Evolutionary conservation across 495 filamentous ascomycete species (phyloP).

Genomic region (Apodospora peruviana): DNA sequence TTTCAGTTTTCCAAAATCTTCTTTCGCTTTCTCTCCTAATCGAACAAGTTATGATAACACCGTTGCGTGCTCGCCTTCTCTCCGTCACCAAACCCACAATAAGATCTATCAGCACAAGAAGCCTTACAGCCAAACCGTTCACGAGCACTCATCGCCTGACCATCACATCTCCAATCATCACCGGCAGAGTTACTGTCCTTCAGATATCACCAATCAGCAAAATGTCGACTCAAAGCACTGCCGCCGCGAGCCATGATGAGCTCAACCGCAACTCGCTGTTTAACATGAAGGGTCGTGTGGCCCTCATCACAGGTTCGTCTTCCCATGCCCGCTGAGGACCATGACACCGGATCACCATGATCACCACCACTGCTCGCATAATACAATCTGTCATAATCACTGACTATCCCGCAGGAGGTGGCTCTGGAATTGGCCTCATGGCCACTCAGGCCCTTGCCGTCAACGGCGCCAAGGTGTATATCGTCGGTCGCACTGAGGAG

Average conservation of each 20-base stretch:
- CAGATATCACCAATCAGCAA: constrained; percentile 15
- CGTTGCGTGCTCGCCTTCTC: too few species aligned
- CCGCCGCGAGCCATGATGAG: constrained; percentile 31
- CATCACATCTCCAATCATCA: too few species aligned
- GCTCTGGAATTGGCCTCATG: constrained; percentile 64
- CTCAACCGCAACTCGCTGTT: constrained; percentile 54
- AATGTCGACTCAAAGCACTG: constrained; percentile 41
- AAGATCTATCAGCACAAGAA: too few species aligned
- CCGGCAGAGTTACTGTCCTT: too few species aligned
- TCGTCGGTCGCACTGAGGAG: constrained; percentile 61
- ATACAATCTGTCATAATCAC: too few species aligned
- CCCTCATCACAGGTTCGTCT: constrained; percentile 50
- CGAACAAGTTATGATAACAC: too few species aligned
- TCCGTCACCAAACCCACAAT: too few species aligned
- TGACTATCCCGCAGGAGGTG: constrained; percentile 21
- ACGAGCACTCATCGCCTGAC: too few species aligned
- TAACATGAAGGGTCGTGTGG: constrained; percentile 55
- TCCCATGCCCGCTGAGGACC: not conserved
- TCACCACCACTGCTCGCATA: not conserved
- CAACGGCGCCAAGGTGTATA: constrained; percentile 80
- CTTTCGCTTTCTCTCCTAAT: too few species aligned
- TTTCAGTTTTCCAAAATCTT: too few species aligned
- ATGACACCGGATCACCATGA: not conserved
- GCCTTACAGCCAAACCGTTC: too few species aligned
- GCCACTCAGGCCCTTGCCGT: constrained; percentile 71